phyloP scores from a whole-genome alignment of 352 stramenopile genomes.

The Blastocystis sp. region DNA sequence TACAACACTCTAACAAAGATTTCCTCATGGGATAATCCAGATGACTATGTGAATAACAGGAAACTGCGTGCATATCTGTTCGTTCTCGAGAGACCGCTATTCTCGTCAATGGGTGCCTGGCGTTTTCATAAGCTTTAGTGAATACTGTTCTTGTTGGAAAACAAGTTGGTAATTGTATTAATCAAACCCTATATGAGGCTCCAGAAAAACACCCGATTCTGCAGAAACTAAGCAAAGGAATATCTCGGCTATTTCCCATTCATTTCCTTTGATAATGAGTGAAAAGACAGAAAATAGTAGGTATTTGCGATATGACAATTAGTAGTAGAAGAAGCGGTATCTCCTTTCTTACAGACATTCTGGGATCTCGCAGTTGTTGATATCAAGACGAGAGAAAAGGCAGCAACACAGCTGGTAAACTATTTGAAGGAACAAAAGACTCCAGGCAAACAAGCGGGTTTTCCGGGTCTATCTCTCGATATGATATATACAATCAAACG shows the following conservation, averaged over 20 bases:
- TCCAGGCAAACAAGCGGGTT: neutral
- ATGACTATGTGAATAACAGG: neutral
- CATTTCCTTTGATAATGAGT: slow-evolving; percentile 32
- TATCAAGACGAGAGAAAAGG: slow-evolving; percentile 29
- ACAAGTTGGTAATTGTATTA: too few relatives aligned
- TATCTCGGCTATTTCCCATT: slow-evolving; percentile 6
- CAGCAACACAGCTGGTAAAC: neutral
- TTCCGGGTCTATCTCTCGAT: slow-evolving; percentile 24
- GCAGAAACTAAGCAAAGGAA: too few relatives aligned
- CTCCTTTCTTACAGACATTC: slow-evolving; percentile 19
- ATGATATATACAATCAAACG: slow-evolving; percentile 54
- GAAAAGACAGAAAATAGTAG: neutral
- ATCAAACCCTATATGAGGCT: too few relatives aligned
- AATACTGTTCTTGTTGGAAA: too few relatives aligned
- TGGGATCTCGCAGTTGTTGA: slow-evolving; percentile 14
- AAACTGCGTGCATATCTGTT: neutral
- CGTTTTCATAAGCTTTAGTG: slow-evolving; percentile 18
- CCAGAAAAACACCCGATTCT: too few relatives aligned
- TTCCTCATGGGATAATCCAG: slow-evolving; percentile 5
- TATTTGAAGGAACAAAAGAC: neutral
- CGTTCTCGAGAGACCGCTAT: slow-evolving; percentile 21
- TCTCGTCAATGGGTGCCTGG: neutral
- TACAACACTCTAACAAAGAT: slow-evolving; percentile 25
- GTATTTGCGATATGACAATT: neutral
- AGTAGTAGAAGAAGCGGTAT: neutral